Conservation (phyloP, 768 basidiomycete species). For the Hemileccinum rubropunctum region DNA sequence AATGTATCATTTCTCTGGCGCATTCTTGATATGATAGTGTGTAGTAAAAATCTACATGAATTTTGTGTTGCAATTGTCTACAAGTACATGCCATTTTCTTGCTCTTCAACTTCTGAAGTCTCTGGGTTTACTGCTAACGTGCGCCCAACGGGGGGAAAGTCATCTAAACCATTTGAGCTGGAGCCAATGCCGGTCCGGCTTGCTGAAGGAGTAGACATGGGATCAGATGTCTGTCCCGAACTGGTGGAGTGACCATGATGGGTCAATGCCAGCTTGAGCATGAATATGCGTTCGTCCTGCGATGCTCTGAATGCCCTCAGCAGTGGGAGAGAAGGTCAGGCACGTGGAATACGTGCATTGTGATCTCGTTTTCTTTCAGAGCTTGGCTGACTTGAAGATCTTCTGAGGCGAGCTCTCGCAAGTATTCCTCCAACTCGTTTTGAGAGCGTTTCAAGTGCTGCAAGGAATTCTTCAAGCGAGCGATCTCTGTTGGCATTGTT, state of each 20-base stretch:
- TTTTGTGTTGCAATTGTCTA: conserved; percentile 12
- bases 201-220: not conserved
- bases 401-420: conserved; percentile 34
- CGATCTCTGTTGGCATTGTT: conserved; percentile 52
- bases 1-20: not conserved
- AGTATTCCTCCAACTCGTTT: conserved; percentile 45
- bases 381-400: conserved; percentile 63
- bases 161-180: conserved; percentile 17
- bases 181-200: conserved; percentile 1
- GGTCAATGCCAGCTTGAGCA: conserved; percentile 61
- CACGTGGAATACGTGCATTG: conserved; percentile 55
- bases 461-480: conserved; percentile 72
- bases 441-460: conserved; percentile 63
- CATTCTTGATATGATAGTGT: not conserved
- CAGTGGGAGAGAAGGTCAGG: not conserved
- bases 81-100: conserved; percentile 26
- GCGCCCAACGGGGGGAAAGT: not conserved
- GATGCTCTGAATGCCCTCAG: conserved; percentile 52
- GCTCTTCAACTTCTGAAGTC: conserved; percentile 1
- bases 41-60: not conserved
- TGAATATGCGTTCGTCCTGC: conserved; percentile 72
- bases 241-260: conserved; percentile 56
- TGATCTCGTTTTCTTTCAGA: conserved; percentile 65
- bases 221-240: conserved; percentile 11
- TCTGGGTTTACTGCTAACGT: not conserved